Conservation (phyloP, 1,139 yeast genomes). For the Sugiyamaella sp. region DNA sequence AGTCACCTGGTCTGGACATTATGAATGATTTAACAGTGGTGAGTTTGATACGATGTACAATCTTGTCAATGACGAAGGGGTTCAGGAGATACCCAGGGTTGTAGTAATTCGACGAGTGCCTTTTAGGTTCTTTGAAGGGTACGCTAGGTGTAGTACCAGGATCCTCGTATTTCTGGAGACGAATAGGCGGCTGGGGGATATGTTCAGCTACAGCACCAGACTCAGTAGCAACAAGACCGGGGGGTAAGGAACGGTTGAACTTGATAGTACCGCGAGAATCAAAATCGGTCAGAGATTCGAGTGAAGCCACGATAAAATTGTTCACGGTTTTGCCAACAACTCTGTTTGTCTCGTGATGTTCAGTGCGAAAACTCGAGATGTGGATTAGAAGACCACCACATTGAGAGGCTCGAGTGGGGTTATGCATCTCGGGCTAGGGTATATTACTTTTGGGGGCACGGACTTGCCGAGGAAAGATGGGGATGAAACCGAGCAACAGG, state of each 20-base stretch:
- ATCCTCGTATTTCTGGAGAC: neutral
- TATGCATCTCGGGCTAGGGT: conserved; percentile 1
- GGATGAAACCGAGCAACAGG: neutral
- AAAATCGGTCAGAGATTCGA: neutral
- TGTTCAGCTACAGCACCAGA: neutral
- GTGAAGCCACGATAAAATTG: neutral
- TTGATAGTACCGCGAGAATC: too few species aligned
- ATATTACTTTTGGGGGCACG: neutral
- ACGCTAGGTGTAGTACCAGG: neutral
- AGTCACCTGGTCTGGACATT: conserved; percentile 45
- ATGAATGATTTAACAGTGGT: conserved; percentile 9
- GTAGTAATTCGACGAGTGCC: conserved; percentile 14
- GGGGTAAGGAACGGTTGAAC: neutral
- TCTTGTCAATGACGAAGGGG: conserved; percentile 10
- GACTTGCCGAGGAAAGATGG: conserved; percentile 7
- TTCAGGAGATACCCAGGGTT: conserved; percentile 5
- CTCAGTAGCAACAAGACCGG: neutral
- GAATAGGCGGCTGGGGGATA: neutral
- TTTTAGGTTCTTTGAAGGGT: neutral
- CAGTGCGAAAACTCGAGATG: conserved; percentile 2
- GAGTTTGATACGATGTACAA: conserved; percentile 7
- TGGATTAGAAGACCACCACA: conserved; percentile 3
- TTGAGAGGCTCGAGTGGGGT: conserved; percentile 1
- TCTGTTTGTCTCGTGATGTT: neutral
- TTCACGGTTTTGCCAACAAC: neutral